Evolutionary conservation across 2,329 filamentous ascomycete species (phyloP).

Genomic region (Dissoconium aciculare): DNA sequence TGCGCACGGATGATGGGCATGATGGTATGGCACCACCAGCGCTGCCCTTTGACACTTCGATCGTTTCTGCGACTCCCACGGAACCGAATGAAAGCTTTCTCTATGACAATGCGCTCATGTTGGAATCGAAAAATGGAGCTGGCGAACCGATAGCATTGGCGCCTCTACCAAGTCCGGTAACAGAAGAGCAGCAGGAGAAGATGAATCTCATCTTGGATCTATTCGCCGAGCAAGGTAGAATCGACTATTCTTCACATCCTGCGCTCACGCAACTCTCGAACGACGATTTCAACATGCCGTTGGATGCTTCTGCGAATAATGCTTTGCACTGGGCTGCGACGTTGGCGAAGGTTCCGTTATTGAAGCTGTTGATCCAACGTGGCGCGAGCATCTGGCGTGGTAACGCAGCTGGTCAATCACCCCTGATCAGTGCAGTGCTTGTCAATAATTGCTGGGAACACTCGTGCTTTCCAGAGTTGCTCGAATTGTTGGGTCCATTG

Average conservation of each 20-base stretch:
- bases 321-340: slow-evolving; percentile 95
- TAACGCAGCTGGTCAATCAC: slow-evolving; percentile 80
- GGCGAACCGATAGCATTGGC: slow-evolving; percentile 46
- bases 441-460: slow-evolving; percentile 93
- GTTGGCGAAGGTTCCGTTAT: slow-evolving; percentile 66
- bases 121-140: slow-evolving; percentile 26
- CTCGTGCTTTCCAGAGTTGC: slow-evolving; percentile 72
- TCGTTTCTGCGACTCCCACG: slow-evolving; percentile 54
- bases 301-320: slow-evolving; percentile 78
- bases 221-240: slow-evolving; percentile 44
- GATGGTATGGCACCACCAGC: slow-evolving; percentile 20
- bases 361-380: slow-evolving; percentile 65
- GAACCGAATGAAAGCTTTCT: slow-evolving; percentile 69
- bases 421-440: slow-evolving; percentile 78
- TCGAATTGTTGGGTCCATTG: slow-evolving; percentile 76
- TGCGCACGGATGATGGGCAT: slow-evolving; percentile 33
- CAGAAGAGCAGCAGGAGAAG: slow-evolving; percentile 59
- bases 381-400: slow-evolving; percentile 80
- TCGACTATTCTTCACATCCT: slow-evolving; percentile 59
- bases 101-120: slow-evolving; percentile 35
- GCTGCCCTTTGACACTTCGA: slow-evolving; percentile 37
- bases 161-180: slow-evolving; percentile 45
- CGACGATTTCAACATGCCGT: slow-evolving; percentile 76
- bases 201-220: slow-evolving; percentile 62
- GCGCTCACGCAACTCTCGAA: slow-evolving; percentile 62